These are phyloP conservation scores for Venturia pyrina DNA, from an alignment of 2,329 filamentous ascomycete species.

Conservation along the genomic window DNA sequence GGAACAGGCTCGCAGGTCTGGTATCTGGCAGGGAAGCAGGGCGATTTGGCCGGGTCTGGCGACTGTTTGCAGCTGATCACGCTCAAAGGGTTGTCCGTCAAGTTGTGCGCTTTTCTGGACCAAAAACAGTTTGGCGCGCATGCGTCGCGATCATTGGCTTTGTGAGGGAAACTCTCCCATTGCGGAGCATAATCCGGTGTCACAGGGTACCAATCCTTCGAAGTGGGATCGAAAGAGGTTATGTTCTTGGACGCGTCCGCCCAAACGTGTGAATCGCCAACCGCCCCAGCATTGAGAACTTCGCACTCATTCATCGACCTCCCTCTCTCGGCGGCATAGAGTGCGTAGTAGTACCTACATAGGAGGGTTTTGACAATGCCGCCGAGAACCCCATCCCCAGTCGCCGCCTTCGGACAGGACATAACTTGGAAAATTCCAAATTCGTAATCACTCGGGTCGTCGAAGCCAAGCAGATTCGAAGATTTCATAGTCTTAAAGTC, in stretches of 20 bases:
- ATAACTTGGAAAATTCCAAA: not conserved
- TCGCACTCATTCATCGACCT: not conserved
- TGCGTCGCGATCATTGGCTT: not conserved
- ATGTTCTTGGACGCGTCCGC: not conserved
- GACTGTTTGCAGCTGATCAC: not conserved
- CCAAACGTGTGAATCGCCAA: not conserved
- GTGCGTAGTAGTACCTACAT: not conserved
- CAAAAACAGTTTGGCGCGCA: not conserved
- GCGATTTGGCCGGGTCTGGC: not conserved
- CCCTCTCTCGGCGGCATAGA: not conserved
- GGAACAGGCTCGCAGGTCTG: not conserved
- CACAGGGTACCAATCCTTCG: not conserved
- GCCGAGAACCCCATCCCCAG: not conserved
- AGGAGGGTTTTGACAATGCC: not conserved
- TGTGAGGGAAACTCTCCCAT: not conserved
- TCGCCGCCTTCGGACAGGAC: not conserved
- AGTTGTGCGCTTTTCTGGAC: not conserved
- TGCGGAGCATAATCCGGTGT: not conserved
- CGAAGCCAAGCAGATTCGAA: not conserved
- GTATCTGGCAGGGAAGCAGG: not conserved
- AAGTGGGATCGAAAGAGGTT: not conserved
- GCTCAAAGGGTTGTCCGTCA: not conserved
- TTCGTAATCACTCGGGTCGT: not conserved
- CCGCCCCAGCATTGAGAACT: not conserved
- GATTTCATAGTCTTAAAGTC: not conserved